Evolutionary conservation across 2,329 filamentous ascomycete species (phyloP).

Genomic region (Epichloe glyceriae): DNA sequence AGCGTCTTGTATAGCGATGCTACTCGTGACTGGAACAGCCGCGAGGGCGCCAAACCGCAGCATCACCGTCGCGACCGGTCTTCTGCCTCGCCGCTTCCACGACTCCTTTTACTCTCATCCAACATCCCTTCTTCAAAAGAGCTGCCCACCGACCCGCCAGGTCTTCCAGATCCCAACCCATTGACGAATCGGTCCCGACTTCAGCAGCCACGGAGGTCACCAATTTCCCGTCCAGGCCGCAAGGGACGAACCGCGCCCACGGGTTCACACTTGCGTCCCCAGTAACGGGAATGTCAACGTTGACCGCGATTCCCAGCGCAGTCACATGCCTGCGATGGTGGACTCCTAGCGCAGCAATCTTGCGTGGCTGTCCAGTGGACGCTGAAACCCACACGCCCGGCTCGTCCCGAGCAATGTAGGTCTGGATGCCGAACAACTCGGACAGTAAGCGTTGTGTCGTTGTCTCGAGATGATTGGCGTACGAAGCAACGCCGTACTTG

Average conservation of each 20-base stretch:
- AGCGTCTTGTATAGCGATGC: no score
- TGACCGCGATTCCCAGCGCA: slow-evolving; percentile 72
- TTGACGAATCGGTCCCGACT: slow-evolving; percentile 13
- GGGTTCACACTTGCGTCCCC: slow-evolving; percentile 31
- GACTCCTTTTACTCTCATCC: slow-evolving; percentile 14
- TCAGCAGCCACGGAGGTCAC: slow-evolving; percentile 62
- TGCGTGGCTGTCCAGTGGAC: slow-evolving; percentile 30
- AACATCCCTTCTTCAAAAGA: slow-evolving; percentile 22
- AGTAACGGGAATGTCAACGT: slow-evolving; percentile 49
- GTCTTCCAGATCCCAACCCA: slow-evolving; percentile 15
- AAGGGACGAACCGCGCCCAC: slow-evolving; percentile 69
- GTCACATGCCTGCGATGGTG: slow-evolving; percentile 75
- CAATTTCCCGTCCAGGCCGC: slow-evolving; percentile 67
- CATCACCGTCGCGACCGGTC: background rate
- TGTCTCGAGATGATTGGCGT: slow-evolving; percentile 67
- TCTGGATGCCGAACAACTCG: slow-evolving; percentile 42
- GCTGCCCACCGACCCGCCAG: slow-evolving; percentile 21
- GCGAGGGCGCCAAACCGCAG: background rate
- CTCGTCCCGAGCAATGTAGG: slow-evolving; percentile 51
- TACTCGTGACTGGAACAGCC: no score
- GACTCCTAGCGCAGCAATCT: slow-evolving; percentile 88
- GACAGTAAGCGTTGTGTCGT: slow-evolving; percentile 55
- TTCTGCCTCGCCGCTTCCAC: slow-evolving; percentile 5
- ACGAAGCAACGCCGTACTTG: slow-evolving; percentile 55
- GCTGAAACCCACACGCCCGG: slow-evolving; percentile 68